A percentile compares a stretch with the other conserved stretches of the same genome.
phyloP scores from a whole-genome alignment of 345 rosid species.

The Eucalyptus guilfoylei region DNA sequence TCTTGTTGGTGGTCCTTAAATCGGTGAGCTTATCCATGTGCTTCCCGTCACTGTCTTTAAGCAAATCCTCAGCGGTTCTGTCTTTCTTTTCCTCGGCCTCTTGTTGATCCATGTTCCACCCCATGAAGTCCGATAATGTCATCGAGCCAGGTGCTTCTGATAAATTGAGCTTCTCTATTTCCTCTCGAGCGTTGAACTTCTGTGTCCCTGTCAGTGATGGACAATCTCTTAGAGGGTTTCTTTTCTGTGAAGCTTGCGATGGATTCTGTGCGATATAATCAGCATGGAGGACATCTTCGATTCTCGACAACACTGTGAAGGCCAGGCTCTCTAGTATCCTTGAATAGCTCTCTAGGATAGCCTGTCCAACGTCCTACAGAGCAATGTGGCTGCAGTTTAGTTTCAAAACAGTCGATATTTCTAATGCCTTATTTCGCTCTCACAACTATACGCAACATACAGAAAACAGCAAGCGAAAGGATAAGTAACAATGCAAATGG shows the following conservation, averaged over 20 bases:
- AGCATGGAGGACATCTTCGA: constrained; percentile 69
- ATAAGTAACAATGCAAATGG: background rate
- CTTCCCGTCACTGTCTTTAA: constrained; percentile 22
- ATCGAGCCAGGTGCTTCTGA: constrained; percentile 9
- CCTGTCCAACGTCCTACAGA: constrained; percentile 76
- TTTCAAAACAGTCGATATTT: background rate
- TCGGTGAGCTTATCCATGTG: constrained; percentile 21
- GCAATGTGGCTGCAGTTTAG: background rate
- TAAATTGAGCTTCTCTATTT: constrained; percentile 6
- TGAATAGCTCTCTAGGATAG: constrained; percentile 77
- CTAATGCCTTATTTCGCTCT: background rate
- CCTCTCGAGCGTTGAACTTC: background rate
- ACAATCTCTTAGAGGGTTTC: constrained; percentile 4
- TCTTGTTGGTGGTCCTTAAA: constrained; percentile 29
- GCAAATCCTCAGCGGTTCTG: constrained; percentile 10
- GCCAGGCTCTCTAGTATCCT: constrained; percentile 85
- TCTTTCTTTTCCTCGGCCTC: constrained; percentile 26
- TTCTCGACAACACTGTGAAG: constrained; percentile 57
- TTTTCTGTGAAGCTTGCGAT: constrained; percentile 16
- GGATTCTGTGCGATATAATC: constrained; percentile 52
- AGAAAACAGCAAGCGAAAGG: background rate
- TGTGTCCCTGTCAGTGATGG: background rate
- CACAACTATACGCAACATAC: background rate
- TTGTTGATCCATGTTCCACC: constrained; percentile 42
- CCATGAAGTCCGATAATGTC: constrained; percentile 70